A percentile compares a stretch with the other conserved stretches of the same genome.
Evolutionary conservation across 306 rosid species (phyloP).

Genomic region (Medicago ruthenica): DNA sequence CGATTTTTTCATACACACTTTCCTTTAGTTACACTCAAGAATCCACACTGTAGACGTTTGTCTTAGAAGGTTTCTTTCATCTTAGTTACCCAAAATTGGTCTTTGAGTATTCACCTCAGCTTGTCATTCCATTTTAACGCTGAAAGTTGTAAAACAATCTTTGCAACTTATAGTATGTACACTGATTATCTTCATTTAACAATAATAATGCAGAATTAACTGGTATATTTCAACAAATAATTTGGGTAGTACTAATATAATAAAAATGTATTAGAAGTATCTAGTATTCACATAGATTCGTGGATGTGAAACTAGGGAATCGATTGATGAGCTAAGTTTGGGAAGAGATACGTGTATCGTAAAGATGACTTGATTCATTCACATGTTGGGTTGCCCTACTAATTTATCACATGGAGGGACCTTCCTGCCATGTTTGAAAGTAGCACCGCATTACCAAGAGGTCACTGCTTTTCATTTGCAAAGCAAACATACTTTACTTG

Average conservation of each 20-base stretch:
- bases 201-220: no score
- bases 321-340: background rate
- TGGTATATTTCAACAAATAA: no score
- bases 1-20: background rate
- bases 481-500: background rate
- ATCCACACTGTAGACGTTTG: background rate
- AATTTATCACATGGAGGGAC: conserved; percentile 44
- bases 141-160: background rate
- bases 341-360: background rate
- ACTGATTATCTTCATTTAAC: no score
- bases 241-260: no score
- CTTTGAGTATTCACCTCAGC: background rate
- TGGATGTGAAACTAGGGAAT: background rate
- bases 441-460: background rate
- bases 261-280: no score
- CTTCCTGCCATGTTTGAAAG: conserved; percentile 25
- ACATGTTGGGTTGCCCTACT: background rate
- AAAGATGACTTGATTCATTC: background rate
- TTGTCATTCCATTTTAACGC: background rate
- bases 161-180: background rate
- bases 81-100: background rate
- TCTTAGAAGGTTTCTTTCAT: background rate
- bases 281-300: background rate
- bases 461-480: conserved; percentile 26
- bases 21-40: background rate